Percentiles rank a stretch among this genome's conserved stretches.
Evolutionary conservation across 495 filamentous ascomycete species (phyloP).

Genomic region (Letharia lupina): DNA sequence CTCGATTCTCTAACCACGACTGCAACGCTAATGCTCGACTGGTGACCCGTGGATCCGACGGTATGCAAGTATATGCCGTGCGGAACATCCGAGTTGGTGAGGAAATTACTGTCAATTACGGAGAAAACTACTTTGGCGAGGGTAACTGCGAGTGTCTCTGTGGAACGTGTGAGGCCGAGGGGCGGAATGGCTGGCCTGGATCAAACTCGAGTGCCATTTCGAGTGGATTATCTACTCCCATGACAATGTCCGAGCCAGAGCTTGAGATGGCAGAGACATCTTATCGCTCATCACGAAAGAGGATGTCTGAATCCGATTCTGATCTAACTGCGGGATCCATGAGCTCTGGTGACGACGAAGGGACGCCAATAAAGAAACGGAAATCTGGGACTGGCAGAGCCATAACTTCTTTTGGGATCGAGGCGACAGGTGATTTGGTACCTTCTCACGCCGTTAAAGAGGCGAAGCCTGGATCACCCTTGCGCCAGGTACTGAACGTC

Average conservation of each 20-base stretch:
- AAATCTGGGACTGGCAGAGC: constrained; percentile 8
- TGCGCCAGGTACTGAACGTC: constrained; percentile 18
- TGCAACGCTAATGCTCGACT: constrained; percentile 87
- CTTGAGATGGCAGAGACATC: constrained; percentile 17
- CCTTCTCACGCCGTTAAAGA: constrained; percentile 4
- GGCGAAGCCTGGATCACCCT: constrained; percentile 11
- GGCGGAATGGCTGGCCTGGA: constrained; percentile 71
- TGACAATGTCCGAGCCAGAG: constrained; percentile 26
- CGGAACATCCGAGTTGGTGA: constrained; percentile 78
- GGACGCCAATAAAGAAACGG: constrained; percentile 9
- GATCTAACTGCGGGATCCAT: constrained; percentile 8
- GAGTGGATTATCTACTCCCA: constrained; percentile 36
- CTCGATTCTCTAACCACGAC: constrained; percentile 95
- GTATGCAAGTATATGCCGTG: constrained; percentile 77
- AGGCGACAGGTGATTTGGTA: background rate
- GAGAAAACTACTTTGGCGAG: constrained; percentile 90
- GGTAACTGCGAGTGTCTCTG: constrained; percentile 96
- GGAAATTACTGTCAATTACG: constrained; percentile 92
- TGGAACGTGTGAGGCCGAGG: constrained; percentile 67
- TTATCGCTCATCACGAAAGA: constrained; percentile 16
- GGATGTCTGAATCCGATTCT: constrained; percentile 7
- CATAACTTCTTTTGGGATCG: constrained; percentile 8
- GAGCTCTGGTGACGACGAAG: constrained; percentile 9
- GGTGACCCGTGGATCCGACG: constrained; percentile 68
- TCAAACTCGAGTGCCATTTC: constrained; percentile 33